A percentile compares a stretch with the other conserved stretches of the same genome.
phyloP scores from a whole-genome alignment of 768 basidiomycete species.

The Gloeopeniophorella convolvens region DNA sequence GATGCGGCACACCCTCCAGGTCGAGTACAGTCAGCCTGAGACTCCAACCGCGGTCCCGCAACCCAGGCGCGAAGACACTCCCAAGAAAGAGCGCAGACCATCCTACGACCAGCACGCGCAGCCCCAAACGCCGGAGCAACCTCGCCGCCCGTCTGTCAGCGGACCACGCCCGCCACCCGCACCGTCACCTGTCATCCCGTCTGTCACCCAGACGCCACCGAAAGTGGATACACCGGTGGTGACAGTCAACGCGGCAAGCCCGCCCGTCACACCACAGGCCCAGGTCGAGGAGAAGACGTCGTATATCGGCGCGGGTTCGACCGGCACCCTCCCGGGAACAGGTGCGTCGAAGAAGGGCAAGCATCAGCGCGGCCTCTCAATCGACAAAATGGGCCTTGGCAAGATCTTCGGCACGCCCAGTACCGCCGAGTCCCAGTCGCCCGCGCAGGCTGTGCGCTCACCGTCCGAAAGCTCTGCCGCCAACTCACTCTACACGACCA shows the following conservation, averaged over 20 bases:
- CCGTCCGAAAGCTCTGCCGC: slow-evolving; percentile 29
- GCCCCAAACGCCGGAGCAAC: slow-evolving; percentile 7
- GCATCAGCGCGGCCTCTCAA: slow-evolving; percentile 61
- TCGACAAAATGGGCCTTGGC: slow-evolving; percentile 74
- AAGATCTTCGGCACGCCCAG: slow-evolving; percentile 56
- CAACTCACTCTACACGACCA: slow-evolving; percentile 24
- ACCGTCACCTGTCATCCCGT: slow-evolving; percentile 8
- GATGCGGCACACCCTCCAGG: slow-evolving; percentile 91
- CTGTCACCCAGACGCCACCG: slow-evolving; percentile 2
- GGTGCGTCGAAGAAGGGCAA: slow-evolving; percentile 41
- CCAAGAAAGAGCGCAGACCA: slow-evolving; percentile 9
- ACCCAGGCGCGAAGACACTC: slow-evolving; percentile 10
- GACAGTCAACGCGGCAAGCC: slow-evolving; percentile 30
- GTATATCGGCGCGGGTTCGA: slow-evolving; percentile 20
- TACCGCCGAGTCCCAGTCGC: slow-evolving; percentile 29
- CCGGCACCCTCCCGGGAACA: slow-evolving; percentile 21
- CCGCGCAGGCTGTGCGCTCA: slow-evolving; percentile 33
- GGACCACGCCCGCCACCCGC: slow-evolving; percentile 10
- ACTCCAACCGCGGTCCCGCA: slow-evolving; percentile 9
- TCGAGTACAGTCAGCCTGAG: slow-evolving; percentile 81
- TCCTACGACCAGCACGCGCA: not conserved
- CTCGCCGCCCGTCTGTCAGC: slow-evolving; percentile 8
- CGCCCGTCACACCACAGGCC: slow-evolving; percentile 24
- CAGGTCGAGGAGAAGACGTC: slow-evolving; percentile 21
- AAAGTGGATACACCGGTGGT: slow-evolving; percentile 25